Evolutionary conservation across 148 eudicot genomes (phyloP).

Genomic region (Fagopyrum esculentum): DNA sequence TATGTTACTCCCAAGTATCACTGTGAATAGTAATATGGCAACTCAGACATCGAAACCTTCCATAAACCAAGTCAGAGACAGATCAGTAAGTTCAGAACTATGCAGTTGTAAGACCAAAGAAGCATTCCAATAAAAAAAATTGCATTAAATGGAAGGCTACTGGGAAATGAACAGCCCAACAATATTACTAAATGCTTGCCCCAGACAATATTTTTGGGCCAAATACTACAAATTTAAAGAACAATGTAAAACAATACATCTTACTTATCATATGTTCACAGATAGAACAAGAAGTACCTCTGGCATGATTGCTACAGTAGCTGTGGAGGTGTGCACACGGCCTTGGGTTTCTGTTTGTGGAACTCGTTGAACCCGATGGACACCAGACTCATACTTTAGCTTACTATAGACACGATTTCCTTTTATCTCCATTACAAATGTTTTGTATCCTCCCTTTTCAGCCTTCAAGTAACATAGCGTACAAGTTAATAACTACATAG

Average conservation of each 20-base stretch:
- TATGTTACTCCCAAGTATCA: neutral
- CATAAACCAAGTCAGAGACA: neutral
- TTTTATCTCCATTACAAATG: conserved; percentile 93
- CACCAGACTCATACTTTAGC: conserved; percentile 90
- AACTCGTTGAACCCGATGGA: conserved; percentile 98
- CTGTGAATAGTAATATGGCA: neutral
- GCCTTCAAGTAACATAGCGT: conserved; percentile 32
- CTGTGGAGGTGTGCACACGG: conserved; percentile 97
- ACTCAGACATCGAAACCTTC: neutral
- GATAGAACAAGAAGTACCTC: conserved; percentile 41
- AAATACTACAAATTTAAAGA: neutral
- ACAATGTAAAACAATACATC: neutral
- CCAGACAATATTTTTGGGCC: neutral
- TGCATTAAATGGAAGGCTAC: neutral
- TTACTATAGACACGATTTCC: conserved; percentile 93
- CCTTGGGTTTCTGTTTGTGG: conserved; percentile 98
- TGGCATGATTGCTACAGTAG: conserved; percentile 98
- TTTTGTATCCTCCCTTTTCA: conserved; percentile 87
- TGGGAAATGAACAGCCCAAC: conserved; percentile 2
- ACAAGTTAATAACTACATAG: neutral
- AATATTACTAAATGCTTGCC: neutral
- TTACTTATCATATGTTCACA: neutral
- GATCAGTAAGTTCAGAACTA: neutral
- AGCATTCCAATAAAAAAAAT: neutral
- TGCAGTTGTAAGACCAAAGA: neutral